Evolutionary conservation across 129 eudicot genomes (phyloP), one percentile per base, ranked within the genome.

Genomic region (Helianthus tuberosus): DNA sequence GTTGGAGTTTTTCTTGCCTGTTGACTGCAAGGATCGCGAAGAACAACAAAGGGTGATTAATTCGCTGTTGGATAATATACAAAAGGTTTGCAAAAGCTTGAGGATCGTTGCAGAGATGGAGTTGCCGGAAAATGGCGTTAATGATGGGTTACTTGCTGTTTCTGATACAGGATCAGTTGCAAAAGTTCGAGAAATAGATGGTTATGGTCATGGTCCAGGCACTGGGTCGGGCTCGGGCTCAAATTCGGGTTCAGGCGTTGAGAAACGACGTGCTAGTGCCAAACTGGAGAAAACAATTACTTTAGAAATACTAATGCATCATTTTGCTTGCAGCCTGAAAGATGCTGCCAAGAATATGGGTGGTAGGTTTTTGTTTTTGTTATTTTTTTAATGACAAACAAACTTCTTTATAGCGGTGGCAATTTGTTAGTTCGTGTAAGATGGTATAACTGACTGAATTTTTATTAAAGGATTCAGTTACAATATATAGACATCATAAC

Each of bases 261-360:
- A 91, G 79, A 91, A 79, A 49, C 84, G 86, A 57, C 91, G 97
- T 5, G 53, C 72, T 50, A 87, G 97, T 23, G 53, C 72, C 14
- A 88, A 86, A 78, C 80, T 91, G 64, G 99, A 94, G 79, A 94
- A 94, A 68, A 69, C 83, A 12, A 87, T 94, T 48, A 91, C 91
- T 27, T 73, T 94, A 77, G 83, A 91, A 69, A 84, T 91, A 81
- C 86, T 94, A 27, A 76, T 87, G 81, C 96, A 94, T 65, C 89
- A 94, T 81, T 94, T 94, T 87, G 96, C 99, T 36, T 97, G 99
- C 38, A 94, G 99, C 80, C 79, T 94, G 44, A 94, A 88, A 82
- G 99, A 94, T 80, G 99, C 99, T 71, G 99, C 99, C 23, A 94
- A 81, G 75, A 85, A 80, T 81, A 80, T 94, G 71, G 97, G 99